A percentile compares a stretch with the other conserved stretches of the same genome.
Evolutionary conservation across 1,284 basidiomycete species (phyloP).

Genomic region (Pholiota adiposa): DNA sequence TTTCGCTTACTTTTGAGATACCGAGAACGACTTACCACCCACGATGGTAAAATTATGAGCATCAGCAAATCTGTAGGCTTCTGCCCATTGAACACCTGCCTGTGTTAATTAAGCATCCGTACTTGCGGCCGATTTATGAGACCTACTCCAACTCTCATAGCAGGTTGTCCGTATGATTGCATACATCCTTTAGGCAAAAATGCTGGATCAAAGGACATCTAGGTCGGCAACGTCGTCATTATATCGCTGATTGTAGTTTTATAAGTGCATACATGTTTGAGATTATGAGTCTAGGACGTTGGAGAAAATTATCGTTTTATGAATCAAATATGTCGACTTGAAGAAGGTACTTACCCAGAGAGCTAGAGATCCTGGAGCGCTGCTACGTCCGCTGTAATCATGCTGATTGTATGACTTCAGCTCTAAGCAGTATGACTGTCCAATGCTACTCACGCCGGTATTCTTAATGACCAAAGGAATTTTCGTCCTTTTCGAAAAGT

Average conservation of each 20-base stretch:
- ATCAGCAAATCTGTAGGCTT: slow-evolving; percentile 44
- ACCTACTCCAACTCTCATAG: slow-evolving; percentile 33
- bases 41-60: slow-evolving; percentile 40
- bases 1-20: background rate
- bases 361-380: slow-evolving; percentile 42
- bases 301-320: too few species aligned
- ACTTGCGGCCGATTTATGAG: background rate
- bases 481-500: slow-evolving; percentile 39
- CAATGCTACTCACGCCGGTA: slow-evolving; percentile 41
- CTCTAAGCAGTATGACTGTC: background rate
- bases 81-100: slow-evolving; percentile 46
- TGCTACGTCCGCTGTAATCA: slow-evolving; percentile 51
- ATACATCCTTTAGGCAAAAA: slow-evolving; percentile 40
- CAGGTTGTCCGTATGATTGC: slow-evolving; percentile 30
- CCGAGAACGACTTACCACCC: slow-evolving; percentile 19
- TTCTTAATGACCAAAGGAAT: slow-evolving; percentile 52
- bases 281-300: background rate
- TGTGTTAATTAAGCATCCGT: slow-evolving; percentile 19
- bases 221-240: background rate
- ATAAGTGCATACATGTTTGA: background rate
- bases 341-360: slow-evolving; percentile 51
- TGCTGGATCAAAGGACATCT: slow-evolving; percentile 37
- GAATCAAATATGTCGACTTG: too few species aligned
- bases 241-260: background rate
- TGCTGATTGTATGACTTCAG: slow-evolving; percentile 31